These are phyloP conservation scores for Conoideocrella luteorostrata DNA, from an alignment of 2,329 filamentous ascomycete species.

Conservation along the genomic window DNA sequence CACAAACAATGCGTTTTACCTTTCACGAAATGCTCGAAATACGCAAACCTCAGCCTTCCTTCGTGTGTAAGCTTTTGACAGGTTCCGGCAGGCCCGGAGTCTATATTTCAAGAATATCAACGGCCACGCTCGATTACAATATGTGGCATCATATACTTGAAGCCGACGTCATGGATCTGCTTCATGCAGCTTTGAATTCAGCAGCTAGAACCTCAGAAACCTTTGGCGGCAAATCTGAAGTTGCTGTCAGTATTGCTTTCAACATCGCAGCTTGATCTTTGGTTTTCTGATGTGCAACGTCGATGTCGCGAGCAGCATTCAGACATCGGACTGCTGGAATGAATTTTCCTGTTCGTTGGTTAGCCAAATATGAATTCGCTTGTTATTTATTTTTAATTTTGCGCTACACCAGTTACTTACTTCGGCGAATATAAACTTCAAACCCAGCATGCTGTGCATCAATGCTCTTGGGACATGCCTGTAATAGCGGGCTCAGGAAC, in stretches of 20 bases:
- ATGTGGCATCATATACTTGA: neutral
- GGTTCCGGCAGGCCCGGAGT: too few relatives aligned
- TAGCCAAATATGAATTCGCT: neutral
- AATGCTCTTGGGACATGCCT: slow-evolving; percentile 73
- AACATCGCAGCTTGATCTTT: slow-evolving; percentile 70
- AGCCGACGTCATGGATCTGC: neutral
- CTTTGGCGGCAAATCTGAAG: slow-evolving; percentile 54
- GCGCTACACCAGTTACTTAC: slow-evolving; percentile 59
- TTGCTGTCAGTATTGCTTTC: slow-evolving; percentile 52
- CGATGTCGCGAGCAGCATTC: slow-evolving; percentile 62
- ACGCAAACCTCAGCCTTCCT: too few relatives aligned
- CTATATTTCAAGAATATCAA: neutral
- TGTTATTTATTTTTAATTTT: neutral
- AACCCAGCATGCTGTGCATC: slow-evolving; percentile 82
- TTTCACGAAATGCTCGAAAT: neutral
- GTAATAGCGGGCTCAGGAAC: slow-evolving; percentile 73
- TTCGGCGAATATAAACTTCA: slow-evolving; percentile 77
- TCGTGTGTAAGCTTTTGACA: too few relatives aligned
- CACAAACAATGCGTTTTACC: neutral
- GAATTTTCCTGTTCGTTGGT: slow-evolving; percentile 61
- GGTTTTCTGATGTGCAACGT: slow-evolving; percentile 63
- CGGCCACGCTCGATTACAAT: neutral
- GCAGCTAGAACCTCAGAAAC: slow-evolving; percentile 63
- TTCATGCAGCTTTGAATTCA: slow-evolving; percentile 49
- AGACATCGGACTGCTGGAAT: slow-evolving; percentile 83